A percentile compares a stretch with the other conserved stretches of the same genome.
Evolutionary conservation across 495 filamentous ascomycete genomes (phyloP).

Genomic region (Talaromyces ruber): DNA sequence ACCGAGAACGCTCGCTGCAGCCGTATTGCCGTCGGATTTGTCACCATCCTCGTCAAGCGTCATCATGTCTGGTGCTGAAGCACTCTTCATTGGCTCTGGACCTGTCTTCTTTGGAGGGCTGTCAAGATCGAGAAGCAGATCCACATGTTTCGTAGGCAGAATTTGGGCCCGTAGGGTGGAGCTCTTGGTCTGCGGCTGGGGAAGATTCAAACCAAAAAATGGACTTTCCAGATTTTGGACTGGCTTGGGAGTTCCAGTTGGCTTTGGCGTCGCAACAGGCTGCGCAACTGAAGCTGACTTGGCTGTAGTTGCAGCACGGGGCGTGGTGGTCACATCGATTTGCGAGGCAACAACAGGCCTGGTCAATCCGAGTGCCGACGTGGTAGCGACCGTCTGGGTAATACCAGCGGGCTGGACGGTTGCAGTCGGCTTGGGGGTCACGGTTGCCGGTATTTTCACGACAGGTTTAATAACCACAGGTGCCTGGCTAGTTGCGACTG

Average conservation of each 20-base stretch:
- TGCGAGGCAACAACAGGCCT: not conserved
- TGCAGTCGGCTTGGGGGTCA: not conserved
- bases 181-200: conserved; percentile 3
- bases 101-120: not conserved
- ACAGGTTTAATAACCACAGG: not conserved
- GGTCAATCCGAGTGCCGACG: not conserved
- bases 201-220: conserved; percentile 5
- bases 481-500: not conserved
- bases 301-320: not conserved
- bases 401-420: not conserved
- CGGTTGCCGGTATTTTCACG: not conserved
- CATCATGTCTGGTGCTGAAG: not conserved
- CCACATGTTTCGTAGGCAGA: not conserved
- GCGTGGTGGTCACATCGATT: not conserved
- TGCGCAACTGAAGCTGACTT: not conserved
- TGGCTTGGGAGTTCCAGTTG: not conserved
- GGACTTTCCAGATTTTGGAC: not conserved
- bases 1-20: too few relatives aligned
- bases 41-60: not conserved
- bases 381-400: not conserved
- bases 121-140: conserved; percentile 4
- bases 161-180: not conserved
- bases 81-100: not conserved
- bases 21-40: not conserved
- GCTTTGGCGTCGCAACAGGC: not conserved